Evolutionary conservation across 306 rosid species (phyloP).

Genomic region (Quercus wislizeni): DNA sequence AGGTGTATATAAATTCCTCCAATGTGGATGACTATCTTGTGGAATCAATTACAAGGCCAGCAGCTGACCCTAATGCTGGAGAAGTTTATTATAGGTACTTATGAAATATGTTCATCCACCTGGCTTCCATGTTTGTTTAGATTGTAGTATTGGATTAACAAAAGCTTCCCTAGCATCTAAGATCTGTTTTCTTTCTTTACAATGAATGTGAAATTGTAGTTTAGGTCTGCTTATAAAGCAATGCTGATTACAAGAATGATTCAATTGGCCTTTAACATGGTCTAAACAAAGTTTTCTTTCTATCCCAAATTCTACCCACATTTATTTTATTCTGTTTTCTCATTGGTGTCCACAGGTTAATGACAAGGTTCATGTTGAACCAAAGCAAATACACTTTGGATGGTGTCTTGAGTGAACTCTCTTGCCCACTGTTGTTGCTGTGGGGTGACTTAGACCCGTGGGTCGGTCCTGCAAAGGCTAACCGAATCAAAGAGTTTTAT

Average conservation of each 20-base stretch:
- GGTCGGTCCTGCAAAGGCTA: conserved; percentile 93
- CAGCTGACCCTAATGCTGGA: conserved; percentile 87
- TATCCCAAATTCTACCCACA: background rate
- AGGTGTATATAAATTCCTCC: conserved; percentile 71
- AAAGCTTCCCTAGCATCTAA: background rate
- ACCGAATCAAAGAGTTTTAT: conserved; percentile 69
- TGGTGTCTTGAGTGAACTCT: conserved; percentile 56
- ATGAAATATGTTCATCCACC: background rate
- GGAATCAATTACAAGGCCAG: conserved; percentile 81
- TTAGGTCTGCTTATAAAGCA: background rate
- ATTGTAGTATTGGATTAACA: too few relatives aligned
- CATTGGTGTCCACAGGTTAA: conserved; percentile 54
- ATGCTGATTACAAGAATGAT: background rate
- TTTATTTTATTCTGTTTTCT: background rate
- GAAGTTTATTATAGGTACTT: conserved; percentile 88
- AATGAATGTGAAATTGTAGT: background rate
- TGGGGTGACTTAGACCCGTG: conserved; percentile 99
- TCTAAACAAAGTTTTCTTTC: too few relatives aligned
- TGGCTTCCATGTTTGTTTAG: background rate
- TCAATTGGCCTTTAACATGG: background rate
- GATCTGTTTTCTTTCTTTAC: background rate
- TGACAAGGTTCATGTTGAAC: conserved; percentile 79
- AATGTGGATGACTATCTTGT: conserved; percentile 96
- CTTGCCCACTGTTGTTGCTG: conserved; percentile 79
- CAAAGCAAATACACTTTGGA: conserved; percentile 80